Base-by-base conservation (phyloP, 2,329 filamentous ascomycete species). In the Diaporthe capsici region DNA sequence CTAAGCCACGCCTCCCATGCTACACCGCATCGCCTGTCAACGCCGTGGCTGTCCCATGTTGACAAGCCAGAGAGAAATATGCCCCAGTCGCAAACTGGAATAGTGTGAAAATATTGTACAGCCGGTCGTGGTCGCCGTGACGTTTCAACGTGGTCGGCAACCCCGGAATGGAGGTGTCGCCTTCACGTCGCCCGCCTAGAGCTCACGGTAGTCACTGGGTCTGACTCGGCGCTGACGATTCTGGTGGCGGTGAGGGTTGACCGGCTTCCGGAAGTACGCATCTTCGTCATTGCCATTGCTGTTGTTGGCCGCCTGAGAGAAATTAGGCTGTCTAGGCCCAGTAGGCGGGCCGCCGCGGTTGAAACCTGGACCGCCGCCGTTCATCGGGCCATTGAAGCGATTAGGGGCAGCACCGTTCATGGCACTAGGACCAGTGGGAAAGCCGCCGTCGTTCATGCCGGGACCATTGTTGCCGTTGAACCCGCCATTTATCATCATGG, bases 181-280 rank as follows among this genome's bases (percentile, higher is more conserved):
- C 67, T n/a, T 61, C 47, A 71, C 73, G 22, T 51, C 68, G 70
- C 75, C 61, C 58, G 60, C 73, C 86, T 82, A 96, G 67, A 98
- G 88, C 86, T 98, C 95, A 78, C 94, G 91, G 83, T 97, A 98
- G 85, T 99, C 97, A 82, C 95, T 97, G 15, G 96, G 96, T 73
- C 97, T 90, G 73, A 94, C 92, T 80, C 95, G 90, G 78, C 93
- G 91, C 80, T 95, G 93, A 80, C 94, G 91, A 81, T 95, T 95
- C 84, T 96, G 93, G 82, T 97, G 94, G 70, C 97, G 92, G 82
- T 98, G 94, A 3, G 96, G 96, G 82, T 99, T 99, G 77, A 98
- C 94, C 0, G 97, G 97, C 84, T 98, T 96, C 75, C 97, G 91
- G 83, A 98, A 97, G 85, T 99, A 99, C 9, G 97, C 94, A 76